Conservation (phyloP, 805 yeast genomes). For the Debaryomyces tyrocola region DNA sequence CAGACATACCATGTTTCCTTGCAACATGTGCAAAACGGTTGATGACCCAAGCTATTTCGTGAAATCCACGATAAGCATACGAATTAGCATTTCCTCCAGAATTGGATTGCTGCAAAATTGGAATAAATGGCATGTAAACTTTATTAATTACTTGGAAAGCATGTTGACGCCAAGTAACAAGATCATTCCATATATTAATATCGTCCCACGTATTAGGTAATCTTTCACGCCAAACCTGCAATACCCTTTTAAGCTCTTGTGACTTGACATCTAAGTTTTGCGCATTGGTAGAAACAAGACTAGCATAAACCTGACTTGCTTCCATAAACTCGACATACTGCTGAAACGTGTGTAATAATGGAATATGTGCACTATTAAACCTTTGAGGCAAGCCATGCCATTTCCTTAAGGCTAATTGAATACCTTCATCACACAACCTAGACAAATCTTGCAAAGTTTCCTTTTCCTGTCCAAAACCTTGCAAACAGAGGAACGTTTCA, state of each 20-base stretch:
- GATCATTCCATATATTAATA: conserved; percentile 94
- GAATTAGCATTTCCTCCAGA: conserved; percentile 78
- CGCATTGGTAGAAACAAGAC: conserved; percentile 84
- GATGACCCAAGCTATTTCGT: conserved; percentile 98
- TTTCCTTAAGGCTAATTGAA: conserved; percentile 84
- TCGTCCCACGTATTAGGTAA: conserved; percentile 97
- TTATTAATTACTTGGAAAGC: conserved; percentile 95
- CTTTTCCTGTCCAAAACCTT: conserved; percentile 89
- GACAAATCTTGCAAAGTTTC: conserved; percentile 84
- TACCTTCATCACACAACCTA: conserved; percentile 91
- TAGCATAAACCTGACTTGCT: conserved; percentile 90
- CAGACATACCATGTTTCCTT: conserved; percentile 93
- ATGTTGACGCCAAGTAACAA: conserved; percentile 98
- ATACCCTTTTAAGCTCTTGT: conserved; percentile 89
- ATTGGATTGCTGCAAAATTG: conserved; percentile 69
- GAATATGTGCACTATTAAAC: conserved; percentile 80
- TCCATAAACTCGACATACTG: conserved; percentile 97
- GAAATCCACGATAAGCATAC: conserved; percentile 96
- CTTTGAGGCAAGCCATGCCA: conserved; percentile 90
- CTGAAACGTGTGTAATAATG: conserved; percentile 90
- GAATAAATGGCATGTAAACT: conserved; percentile 89
- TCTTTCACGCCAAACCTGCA: conserved; percentile 98
- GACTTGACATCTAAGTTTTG: conserved; percentile 90
- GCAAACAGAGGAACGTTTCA: conserved; percentile 90
- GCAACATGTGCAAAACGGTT: conserved; percentile 98